These are phyloP conservation scores for Pseudoturritis turrita DNA, from an alignment of 345 rosid species.

Conservation along the genomic window DNA sequence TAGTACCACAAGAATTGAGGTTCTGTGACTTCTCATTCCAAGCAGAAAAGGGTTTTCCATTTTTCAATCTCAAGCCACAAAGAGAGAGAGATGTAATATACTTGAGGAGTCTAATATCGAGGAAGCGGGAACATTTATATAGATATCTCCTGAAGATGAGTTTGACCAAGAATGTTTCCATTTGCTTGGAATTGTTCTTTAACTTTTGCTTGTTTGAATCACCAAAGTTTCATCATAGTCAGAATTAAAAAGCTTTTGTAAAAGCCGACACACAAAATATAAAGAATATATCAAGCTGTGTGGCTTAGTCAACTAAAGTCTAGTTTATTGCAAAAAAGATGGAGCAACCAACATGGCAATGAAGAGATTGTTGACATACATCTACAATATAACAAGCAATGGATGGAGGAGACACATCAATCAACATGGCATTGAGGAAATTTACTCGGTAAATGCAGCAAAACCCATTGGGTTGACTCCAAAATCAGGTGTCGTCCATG, in stretches of 20 bases:
- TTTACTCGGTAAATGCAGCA: no score
- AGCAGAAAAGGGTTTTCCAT: not conserved
- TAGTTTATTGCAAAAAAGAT: no score
- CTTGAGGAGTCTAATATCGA: not conserved
- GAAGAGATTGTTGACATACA: not conserved
- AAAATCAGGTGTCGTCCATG: no score
- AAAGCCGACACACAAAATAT: not conserved
- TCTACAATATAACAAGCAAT: not conserved
- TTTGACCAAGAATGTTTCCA: constrained; percentile 16
- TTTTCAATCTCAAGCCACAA: not conserved
- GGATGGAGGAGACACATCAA: not conserved
- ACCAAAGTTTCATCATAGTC: not conserved
- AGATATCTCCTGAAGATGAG: not conserved
- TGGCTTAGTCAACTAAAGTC: constrained; percentile 4
- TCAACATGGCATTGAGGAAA: not conserved
- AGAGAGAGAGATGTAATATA: not conserved
- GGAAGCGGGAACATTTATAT: not conserved
- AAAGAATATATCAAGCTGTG: not conserved
- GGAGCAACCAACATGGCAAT: not conserved
- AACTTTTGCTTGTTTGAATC: not conserved
- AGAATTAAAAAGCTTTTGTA: not conserved
- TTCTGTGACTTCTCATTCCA: not conserved
- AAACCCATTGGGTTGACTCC: no score
- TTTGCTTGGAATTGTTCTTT: not conserved
- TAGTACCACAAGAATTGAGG: not conserved